phyloP scores from a whole-genome alignment of 129 eudicot species.

The Heracleum sosnowskyi region DNA sequence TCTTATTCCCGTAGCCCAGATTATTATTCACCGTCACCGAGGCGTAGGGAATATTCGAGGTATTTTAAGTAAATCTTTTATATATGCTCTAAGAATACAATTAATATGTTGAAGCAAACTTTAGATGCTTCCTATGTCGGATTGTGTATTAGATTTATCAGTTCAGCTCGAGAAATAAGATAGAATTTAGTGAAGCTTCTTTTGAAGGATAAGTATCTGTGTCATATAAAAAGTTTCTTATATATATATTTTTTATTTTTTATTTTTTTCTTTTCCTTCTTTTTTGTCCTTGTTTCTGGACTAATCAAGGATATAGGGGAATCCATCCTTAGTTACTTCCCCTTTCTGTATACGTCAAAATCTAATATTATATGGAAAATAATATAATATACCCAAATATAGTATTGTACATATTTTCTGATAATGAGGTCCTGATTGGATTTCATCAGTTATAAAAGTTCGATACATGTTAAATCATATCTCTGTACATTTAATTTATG shows the following conservation, averaged over 20 bases:
- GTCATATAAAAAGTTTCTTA: too few species aligned
- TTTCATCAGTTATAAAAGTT: not conserved
- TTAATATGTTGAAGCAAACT: not conserved
- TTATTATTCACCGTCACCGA: conserved; percentile 31
- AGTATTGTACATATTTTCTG: not conserved
- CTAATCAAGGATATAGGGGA: too few species aligned
- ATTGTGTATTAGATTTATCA: not conserved
- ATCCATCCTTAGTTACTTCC: not conserved
- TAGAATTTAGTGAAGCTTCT: not conserved
- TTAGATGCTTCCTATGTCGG: not conserved
- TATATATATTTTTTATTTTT: too few species aligned
- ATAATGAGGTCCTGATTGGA: not conserved
- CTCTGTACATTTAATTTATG: not conserved
- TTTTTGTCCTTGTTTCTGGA: too few species aligned
- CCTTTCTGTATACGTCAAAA: not conserved
- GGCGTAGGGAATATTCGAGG: conserved; percentile 33
- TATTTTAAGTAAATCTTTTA: not conserved
- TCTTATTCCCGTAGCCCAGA: conserved; percentile 33
- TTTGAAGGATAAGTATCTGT: too few species aligned
- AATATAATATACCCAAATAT: not conserved
- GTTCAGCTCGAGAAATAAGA: not conserved
- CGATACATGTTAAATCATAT: not conserved
- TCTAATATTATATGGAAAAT: too few species aligned
- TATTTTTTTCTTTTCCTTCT: too few species aligned
- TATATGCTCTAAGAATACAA: not conserved